A percentile compares a stretch with the other conserved stretches of the same genome.
Conservation (phyloP, 1,284 basidiomycete genomes). For the Earliella scabrosa region DNA sequence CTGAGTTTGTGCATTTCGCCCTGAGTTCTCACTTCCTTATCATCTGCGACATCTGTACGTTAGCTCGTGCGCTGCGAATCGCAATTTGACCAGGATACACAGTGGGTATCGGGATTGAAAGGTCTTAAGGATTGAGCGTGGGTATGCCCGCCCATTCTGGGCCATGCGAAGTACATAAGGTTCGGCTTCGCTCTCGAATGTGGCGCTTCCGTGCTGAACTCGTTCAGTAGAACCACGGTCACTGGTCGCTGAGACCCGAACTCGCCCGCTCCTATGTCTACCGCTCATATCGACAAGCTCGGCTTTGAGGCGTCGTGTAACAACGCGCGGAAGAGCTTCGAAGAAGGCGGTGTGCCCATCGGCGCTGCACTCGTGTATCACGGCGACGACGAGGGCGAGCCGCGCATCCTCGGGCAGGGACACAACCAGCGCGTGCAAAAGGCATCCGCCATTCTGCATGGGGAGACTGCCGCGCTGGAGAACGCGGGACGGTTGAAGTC, state of each 20-base stretch:
- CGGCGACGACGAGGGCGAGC: conserved; percentile 21
- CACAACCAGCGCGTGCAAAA: conserved; percentile 61
- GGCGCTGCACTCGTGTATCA: conserved; percentile 51
- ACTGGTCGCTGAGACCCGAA: background rate
- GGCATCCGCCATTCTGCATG: conserved; percentile 56
- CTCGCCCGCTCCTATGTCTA: background rate
- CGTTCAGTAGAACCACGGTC: too few species aligned
- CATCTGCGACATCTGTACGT: background rate
- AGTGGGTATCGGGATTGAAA: too few species aligned
- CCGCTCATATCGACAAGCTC: conserved; percentile 13
- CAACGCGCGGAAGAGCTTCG: conserved; percentile 47
- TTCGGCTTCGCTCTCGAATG: background rate
- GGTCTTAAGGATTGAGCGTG: too few species aligned
- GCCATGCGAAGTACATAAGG: too few species aligned
- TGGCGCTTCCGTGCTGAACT: too few species aligned
- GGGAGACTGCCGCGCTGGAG: conserved; percentile 57
- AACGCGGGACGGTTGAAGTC: conserved; percentile 50
- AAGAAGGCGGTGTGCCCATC: conserved; percentile 62
- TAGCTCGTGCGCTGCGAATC: background rate
- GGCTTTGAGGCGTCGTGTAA: conserved; percentile 40
- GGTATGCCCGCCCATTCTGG: too few species aligned
- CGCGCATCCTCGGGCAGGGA: conserved; percentile 46
- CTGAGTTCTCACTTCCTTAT: background rate
- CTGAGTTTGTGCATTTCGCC: background rate
- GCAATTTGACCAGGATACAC: background rate